Percentiles rank a stretch among this genome's conserved stretches.
Conservation (phyloP, 164 flowering plant genomes). For the Vitis rupestris region DNA sequence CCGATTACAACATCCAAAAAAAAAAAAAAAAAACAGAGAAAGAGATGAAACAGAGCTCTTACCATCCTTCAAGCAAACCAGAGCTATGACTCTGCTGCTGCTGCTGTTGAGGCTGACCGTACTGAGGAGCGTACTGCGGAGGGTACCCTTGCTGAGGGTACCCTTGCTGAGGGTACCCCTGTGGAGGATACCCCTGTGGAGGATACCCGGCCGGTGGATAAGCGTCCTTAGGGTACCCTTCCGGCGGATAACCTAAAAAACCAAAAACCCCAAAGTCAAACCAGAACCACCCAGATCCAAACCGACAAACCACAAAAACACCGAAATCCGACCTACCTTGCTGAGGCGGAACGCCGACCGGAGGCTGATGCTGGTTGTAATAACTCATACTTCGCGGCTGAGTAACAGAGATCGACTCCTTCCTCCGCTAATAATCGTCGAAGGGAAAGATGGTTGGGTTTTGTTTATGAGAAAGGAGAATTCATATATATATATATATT, state of each 20-base stretch:
- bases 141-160: constrained; percentile 33
- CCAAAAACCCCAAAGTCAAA: constrained; percentile 5
- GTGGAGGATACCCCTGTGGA: constrained; percentile 47
- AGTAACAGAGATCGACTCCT: no score
- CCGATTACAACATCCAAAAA: no score
- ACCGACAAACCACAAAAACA: background rate
- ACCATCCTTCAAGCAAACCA: constrained; percentile 70
- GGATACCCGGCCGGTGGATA: constrained; percentile 75
- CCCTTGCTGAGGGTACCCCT: constrained; percentile 34
- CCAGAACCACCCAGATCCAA: constrained; percentile 10
- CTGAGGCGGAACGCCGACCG: constrained; percentile 89
- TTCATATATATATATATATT: no score
- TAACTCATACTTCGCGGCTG: constrained; percentile 51
- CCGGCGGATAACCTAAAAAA: constrained; percentile 67
- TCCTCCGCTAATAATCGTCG: background rate
- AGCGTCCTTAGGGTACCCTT: constrained; percentile 75
- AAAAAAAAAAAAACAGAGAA: constrained; percentile 8
- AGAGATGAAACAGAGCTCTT: background rate
- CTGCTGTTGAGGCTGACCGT: constrained; percentile 41
- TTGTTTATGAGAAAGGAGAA: no score
- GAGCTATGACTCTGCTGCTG: constrained; percentile 19
- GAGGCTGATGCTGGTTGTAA: constrained; percentile 78
- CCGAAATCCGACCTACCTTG: constrained; percentile 52
- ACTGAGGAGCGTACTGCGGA: constrained; percentile 45
- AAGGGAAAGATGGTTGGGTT: background rate